These are phyloP conservation scores for Stentor coeruleus DNA, from an alignment of 73 alveolate species.

Conservation along the genomic window DNA sequence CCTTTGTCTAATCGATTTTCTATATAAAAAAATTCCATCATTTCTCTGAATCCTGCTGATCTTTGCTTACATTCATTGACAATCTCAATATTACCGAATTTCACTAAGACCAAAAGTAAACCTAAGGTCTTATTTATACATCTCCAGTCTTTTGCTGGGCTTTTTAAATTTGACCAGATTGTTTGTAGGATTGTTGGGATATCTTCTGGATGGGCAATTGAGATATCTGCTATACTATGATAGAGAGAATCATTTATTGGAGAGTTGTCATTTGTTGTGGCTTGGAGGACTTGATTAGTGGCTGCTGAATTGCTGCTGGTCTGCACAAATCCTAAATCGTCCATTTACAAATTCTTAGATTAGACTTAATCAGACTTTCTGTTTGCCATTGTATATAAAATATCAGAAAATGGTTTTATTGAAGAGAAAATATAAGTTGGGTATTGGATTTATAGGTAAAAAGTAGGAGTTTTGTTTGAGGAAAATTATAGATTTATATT, in stretches of 20 bases:
- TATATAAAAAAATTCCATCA: not conserved
- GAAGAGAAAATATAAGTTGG: not conserved
- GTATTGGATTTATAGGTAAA: not conserved
- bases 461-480: not conserved
- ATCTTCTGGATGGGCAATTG: not conserved
- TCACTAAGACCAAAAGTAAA: too few species aligned
- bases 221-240: not conserved
- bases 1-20: not conserved
- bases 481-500: not conserved
- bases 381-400: not conserved
- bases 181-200: not conserved
- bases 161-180: not conserved
- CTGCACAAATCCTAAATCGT: not conserved
- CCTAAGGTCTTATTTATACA: not conserved
- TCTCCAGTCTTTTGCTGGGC: slow-evolving; percentile 1
- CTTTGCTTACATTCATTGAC: not conserved
- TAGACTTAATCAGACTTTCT: too few species aligned
- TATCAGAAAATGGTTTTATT: not conserved
- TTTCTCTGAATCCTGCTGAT: not conserved
- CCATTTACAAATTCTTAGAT: not conserved
- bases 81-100: not conserved
- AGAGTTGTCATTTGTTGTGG: not conserved
- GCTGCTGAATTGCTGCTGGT: not conserved
- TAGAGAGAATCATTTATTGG: not conserved
- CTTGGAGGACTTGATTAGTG: not conserved